Base-by-base conservation (phyloP, 495 filamentous ascomycete species). In the Neurospora sp. region DNA sequence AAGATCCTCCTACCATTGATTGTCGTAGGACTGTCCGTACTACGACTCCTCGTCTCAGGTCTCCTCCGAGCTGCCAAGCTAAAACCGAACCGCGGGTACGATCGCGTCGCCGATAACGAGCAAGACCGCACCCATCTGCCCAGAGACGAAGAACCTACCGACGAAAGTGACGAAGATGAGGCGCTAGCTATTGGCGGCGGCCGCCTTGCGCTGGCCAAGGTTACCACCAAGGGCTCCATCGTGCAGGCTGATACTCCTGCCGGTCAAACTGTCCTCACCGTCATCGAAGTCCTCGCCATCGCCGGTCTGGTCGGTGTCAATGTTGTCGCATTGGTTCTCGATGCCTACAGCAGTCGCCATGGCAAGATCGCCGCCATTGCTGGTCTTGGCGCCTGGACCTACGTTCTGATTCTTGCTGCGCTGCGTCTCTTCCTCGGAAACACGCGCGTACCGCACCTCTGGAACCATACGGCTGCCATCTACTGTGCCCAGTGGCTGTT, bases 401-500 rank as follows among this genome's bases (percentile, higher is more conserved):
- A 98, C 78, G 89, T 95, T 68, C 82, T 96, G 53, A 84, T 91
- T 38, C 87, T 99, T 73, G 90, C 89, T 7, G 86, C 88, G 38
- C 80, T 93, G 8, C 90, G 96, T 16, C 84, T 98, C 69, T 84
- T 92, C 39, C 85, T 94, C 71, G 91, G 91, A 20, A 89, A 89
- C 73, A 87, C 88, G 76, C 83, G 86, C 42, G 87, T 94, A 35
- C 91, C 92, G 18, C 86, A 88, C 48, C 81, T 98, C 10, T 99
- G 96, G 96, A 93, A 94, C 75, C 96, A 99, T 81, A 98, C 96
- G 0, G 90, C 94, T 9, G 82, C 86, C 65, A 86, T 98, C n/a
- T 99, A 99, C 80, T 85, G 86, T 70, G 83, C 91, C 70, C 91
- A 94, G 77, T 98, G 96, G 92, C 76, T 95, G 40, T 90, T 94